Base-by-base conservation (phyloP, 257 asterid species). In the Orobanche coerulescens region DNA sequence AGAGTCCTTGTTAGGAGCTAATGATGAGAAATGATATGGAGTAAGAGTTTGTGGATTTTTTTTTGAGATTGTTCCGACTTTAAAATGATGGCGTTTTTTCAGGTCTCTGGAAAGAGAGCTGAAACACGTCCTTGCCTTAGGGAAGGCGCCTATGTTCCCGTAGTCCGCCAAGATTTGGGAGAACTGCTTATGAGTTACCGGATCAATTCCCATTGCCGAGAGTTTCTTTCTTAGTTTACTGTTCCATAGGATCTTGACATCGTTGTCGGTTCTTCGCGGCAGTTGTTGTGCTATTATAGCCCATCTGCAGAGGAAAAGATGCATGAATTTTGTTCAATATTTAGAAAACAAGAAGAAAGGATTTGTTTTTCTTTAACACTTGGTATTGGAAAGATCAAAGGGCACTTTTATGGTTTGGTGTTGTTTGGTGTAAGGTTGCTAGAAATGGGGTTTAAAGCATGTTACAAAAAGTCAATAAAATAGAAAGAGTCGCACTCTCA, bases 101-200 rank as follows among this genome's bases (percentile, higher is more conserved):
- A 77, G 9, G 69, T 86, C 86, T 30, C 81, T 51, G 16, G 73
- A 69, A 30, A 78, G 86, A 30, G 81, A 71, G 20, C 52, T 61
- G 61, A 79, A 69, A 5, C 79, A 81, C 0, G 81, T 72, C 37
- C 75, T 26, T 20, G 79, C 75, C 55, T 74, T 82, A 0, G 88
- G 87, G 54, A 83, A 78, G 43, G 88, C 85, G 1, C 95, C 88
- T 5, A 90, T 80, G 82, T 80, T 90, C 6, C 96, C 96, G 34
- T 87, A 87, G 50, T 90, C 96, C 0, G 95, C 85, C 0, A 85
- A 87, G 66, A 87, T 90, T 59, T 90, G 95, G 14, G 97, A 87
- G 78, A 82, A 90, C 4, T 96, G 96, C 52, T 84, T 85, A 55
- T 87, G 97, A 6, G 97, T 90, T 2, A 87, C 84, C 0, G 94